phyloP scores from a whole-genome alignment of 1,284 basidiomycete genomes.

The Wallemia hederae region DNA sequence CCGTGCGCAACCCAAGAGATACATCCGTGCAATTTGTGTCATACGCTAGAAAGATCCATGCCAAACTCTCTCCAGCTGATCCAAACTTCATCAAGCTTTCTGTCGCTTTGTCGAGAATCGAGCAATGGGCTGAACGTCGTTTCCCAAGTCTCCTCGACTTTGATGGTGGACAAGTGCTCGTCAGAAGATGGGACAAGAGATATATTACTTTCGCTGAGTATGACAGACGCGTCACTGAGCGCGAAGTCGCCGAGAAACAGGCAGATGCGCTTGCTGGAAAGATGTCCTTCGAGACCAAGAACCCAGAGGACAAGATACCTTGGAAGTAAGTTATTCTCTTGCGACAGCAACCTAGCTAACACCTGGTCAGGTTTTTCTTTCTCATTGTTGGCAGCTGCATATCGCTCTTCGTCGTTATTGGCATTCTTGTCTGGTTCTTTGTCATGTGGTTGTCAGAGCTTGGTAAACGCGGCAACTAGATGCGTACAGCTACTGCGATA shows the following conservation, averaged over 20 bases:
- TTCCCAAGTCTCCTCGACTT: neutral
- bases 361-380: neutral
- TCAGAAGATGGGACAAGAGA: neutral
- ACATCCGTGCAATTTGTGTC: conserved; percentile 67
- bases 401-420: neutral
- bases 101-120: conserved; percentile 26
- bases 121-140: neutral
- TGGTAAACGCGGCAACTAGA: neutral
- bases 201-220: neutral
- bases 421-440: neutral
- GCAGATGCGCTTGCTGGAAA: neutral
- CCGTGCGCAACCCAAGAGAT: conserved; percentile 66
- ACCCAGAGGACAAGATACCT: neutral
- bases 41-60: conserved; percentile 54
- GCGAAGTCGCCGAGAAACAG: neutral
- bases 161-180: neutral
- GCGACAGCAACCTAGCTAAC: too few species aligned
- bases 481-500: neutral
- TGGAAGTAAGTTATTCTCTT: neutral
- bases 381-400: neutral
- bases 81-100: conserved; percentile 59
- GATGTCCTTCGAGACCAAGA: too few species aligned
- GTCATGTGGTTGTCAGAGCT: neutral
- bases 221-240: neutral
- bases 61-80: conserved; percentile 45